Base-by-base conservation (phyloP, 345 rosid species). In the Erysimum cheiranthoides region DNA sequence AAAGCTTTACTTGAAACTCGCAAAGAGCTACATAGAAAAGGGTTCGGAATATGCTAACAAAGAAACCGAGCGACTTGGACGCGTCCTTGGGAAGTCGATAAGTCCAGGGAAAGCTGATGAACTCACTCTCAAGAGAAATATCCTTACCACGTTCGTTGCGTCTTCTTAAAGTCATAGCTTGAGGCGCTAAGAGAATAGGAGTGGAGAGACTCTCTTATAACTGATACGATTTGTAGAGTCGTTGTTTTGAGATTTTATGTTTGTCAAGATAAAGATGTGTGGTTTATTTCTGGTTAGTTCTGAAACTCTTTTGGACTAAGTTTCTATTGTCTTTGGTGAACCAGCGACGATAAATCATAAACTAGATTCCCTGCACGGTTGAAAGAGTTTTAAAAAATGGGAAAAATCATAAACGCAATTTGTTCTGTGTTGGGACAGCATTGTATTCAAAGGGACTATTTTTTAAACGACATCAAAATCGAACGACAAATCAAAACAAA, bases 61-160 rank as follows among this genome's bases (percentile, higher is more conserved):
- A 61, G 99, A 96, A 84, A 79, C 72, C 0, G 89, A 88, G 75
- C 78, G 98, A 76, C 87, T 96, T 68, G 87, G 85, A 38, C 98
- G 99, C 8, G 83, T 96, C 43, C 94, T 93, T 65, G 85, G 90
- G 7, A 91, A 93, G 99, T 82, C 99, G 3, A 86, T 96, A 73
- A 93, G 95, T 83, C 82, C 93, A 27, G 84, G 81, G 17, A 94
- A 94, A 83, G 93, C 88, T 13, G 98, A 92, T 45, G 96, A 92
- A 61, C 88, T 92, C 73, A 86, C 90, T 38, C 67, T 92, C 70
- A 94, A 92, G 91, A 92, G 81, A 82, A 94, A 90, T 61, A 85
- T 94, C 74, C 82, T 93, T 13, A 70, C 82, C 16, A 46, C 85
- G 32, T 89, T 86, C 56, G 84, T 82, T 66, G 68, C 81, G 73